These are phyloP conservation scores for Bonia amplexicaulis DNA, from an alignment of 176 grass and related monocot genomes.

Conservation along the genomic window DNA sequence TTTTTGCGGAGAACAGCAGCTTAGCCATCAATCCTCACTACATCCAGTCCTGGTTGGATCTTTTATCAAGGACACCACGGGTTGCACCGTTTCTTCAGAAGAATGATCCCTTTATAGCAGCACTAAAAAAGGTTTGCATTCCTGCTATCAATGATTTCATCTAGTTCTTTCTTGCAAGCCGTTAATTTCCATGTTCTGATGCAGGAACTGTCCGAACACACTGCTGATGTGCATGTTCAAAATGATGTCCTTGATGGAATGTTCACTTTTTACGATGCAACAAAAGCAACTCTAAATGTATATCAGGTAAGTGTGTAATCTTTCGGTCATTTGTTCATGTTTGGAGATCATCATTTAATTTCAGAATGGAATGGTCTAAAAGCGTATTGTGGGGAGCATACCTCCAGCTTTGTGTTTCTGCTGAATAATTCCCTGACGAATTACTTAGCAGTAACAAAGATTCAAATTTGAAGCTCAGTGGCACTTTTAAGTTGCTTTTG, in stretches of 20 bases:
- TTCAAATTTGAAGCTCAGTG: background rate
- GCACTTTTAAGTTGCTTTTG: background rate
- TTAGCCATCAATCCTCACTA: constrained; percentile 76
- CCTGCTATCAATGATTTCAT: background rate
- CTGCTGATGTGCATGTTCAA: constrained; percentile 77
- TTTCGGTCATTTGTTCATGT: constrained; percentile 11
- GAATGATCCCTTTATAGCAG: constrained; percentile 71
- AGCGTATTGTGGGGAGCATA: background rate
- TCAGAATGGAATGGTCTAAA: background rate
- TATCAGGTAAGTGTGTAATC: constrained; percentile 68
- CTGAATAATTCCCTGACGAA: background rate
- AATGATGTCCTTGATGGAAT: constrained; percentile 83
- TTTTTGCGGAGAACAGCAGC: constrained; percentile 85
- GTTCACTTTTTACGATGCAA: constrained; percentile 93
- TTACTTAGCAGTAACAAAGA: background rate
- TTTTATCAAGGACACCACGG: constrained; percentile 84
- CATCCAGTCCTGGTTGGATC: constrained; percentile 77
- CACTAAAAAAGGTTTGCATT: constrained; percentile 64
- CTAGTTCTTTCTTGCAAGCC: constrained; percentile 10
- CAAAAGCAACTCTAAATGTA: constrained; percentile 68
- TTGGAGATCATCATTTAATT: background rate
- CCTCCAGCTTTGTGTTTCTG: background rate
- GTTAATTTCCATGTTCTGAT: constrained; percentile 15
- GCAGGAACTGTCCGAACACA: constrained; percentile 87
- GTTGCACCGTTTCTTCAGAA: constrained; percentile 93